Base-by-base conservation (phyloP, 2,329 filamentous ascomycete species). In the Dactylonectria estremocensis region DNA sequence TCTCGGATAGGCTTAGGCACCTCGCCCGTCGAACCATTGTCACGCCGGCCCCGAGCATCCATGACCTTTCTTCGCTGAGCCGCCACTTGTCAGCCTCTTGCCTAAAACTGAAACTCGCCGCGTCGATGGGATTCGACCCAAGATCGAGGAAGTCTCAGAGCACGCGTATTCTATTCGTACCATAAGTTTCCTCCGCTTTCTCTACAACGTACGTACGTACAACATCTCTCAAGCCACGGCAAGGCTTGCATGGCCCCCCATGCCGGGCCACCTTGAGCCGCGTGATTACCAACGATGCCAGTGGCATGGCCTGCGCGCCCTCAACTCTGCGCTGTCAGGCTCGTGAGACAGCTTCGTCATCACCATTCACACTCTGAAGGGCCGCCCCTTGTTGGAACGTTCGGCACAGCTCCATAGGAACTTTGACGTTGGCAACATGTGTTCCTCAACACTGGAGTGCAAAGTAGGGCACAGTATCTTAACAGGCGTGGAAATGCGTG, bases 21-120 rank as follows among this genome's bases (percentile, higher is more conserved):
- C 40, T 52, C 33, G 53, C 35, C 35, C 64, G 65, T 76, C 74
- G 70, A 74, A 65, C 66, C 68, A 76, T 74, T 72, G 53, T 75
- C 68, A 73, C 69, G 48, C 64, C 53, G 61, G 37, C 52, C 62
- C 61, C 52, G 49, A 69, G 45, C 55, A 60, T 65, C 55, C n/a
- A 59, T 57, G 64, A 35, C 53, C 57, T 61, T 37, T 61, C 61
- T 55, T 64, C 45, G 37, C 53, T 64, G 46, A 71, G 59, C 67
- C 59, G 57, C 57, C 54, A 60, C 66, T 70, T 65, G 57, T 66
- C 58, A 72, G 64, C 62, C 61, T 66, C 62, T 62, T 60, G 61
- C 74, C 74, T 74, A 75, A 76, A 75, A 49, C 68, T 76, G 74
- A 76, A 76, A 76, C 74, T 66, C 67, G 57, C 61, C 66, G 66